Conservation (phyloP, 2,329 filamentous ascomycete species). For the Capronia coronata region DNA sequence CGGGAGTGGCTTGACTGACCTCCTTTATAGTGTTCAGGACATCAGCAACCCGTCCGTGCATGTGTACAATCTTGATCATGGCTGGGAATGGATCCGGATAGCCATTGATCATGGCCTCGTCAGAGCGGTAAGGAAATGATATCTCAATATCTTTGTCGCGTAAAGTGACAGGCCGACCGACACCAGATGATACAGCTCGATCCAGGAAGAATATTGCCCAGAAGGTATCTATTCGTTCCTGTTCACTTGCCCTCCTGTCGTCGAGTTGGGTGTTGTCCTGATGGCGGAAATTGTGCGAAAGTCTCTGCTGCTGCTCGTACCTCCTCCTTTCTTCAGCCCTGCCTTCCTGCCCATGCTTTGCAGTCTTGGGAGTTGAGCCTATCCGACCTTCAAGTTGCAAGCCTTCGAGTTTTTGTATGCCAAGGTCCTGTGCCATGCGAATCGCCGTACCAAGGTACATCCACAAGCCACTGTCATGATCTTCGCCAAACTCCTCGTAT, state of each 20-base stretch:
- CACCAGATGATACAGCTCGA: slow-evolving; percentile 78
- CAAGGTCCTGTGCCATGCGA: slow-evolving; percentile 71
- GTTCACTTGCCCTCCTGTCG: slow-evolving; percentile 54
- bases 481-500: slow-evolving; percentile 82
- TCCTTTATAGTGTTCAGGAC: slow-evolving; percentile 74
- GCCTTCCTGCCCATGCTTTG: slow-evolving; percentile 41
- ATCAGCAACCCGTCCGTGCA: slow-evolving; percentile 79
- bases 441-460: slow-evolving; percentile 89
- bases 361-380: slow-evolving; percentile 51
- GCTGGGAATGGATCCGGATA: slow-evolving; percentile 76
- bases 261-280: slow-evolving; percentile 28
- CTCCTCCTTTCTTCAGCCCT: slow-evolving; percentile 42
- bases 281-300: slow-evolving; percentile 15
- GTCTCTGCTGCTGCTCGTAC: slow-evolving; percentile 34
- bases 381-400: slow-evolving; percentile 53
- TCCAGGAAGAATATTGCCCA: slow-evolving; percentile 89
- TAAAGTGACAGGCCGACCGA: slow-evolving; percentile 74
- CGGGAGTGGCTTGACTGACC: slow-evolving; percentile 65
- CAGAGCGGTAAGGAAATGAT: slow-evolving; percentile 55
- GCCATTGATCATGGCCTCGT: slow-evolving; percentile 49
- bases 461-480: slow-evolving; percentile 84
- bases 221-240: slow-evolving; percentile 78
- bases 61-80: slow-evolving; percentile 74
- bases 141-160: slow-evolving; percentile 81
- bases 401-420: slow-evolving; percentile 74